Conservation (phyloP, 352 stramenopile species). For the Aphanomyces stellatus region DNA sequence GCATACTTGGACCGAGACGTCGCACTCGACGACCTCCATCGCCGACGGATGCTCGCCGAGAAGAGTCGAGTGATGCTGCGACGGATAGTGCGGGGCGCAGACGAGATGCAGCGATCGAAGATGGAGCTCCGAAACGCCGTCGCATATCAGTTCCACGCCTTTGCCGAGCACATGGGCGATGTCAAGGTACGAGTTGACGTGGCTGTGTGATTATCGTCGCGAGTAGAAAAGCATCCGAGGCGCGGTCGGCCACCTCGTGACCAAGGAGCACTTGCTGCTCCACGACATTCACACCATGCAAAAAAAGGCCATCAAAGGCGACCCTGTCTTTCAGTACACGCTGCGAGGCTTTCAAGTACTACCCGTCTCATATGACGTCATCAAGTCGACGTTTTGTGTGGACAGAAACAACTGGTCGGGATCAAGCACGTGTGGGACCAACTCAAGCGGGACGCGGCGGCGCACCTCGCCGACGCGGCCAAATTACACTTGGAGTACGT, state of each 20-base stretch:
- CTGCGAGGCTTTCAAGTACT: constrained; percentile 7
- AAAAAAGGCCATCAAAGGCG: background rate
- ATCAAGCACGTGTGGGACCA: background rate
- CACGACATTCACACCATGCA: background rate
- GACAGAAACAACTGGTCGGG: background rate
- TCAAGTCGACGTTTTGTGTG: background rate
- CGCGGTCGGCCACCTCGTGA: no score
- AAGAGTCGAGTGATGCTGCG: background rate
- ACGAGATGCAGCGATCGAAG: no score
- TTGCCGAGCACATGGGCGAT: background rate
- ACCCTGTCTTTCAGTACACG: constrained; percentile 1
- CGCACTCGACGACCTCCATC: background rate
- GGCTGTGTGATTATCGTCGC: background rate
- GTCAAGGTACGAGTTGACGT: background rate
- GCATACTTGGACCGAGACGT: background rate
- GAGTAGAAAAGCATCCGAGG: no score
- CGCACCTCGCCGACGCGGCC: background rate
- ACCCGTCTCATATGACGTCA: background rate
- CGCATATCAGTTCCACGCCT: background rate
- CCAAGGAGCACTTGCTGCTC: background rate
- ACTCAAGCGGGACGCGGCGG: background rate
- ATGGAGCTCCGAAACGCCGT: no score
- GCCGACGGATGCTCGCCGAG: background rate
- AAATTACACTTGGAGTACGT: background rate
- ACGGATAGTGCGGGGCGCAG: background rate